phyloP scores from a whole-genome alignment of 768 basidiomycete species.

The Ramaria rubella region DNA sequence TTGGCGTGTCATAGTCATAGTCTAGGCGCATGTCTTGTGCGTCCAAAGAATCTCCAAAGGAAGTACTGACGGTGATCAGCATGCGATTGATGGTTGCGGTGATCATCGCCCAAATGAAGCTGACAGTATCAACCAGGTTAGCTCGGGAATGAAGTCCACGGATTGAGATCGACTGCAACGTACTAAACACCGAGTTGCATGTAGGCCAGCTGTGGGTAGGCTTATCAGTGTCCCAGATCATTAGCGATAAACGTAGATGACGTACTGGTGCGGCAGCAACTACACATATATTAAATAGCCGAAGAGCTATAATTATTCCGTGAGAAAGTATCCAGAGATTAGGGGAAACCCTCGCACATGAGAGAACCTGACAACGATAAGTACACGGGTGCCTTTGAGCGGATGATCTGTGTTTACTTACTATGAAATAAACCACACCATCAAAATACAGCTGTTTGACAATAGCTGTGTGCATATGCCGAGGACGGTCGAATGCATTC shows the following conservation, averaged over 20 bases:
- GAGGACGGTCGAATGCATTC: conserved; percentile 32
- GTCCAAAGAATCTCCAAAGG: not conserved
- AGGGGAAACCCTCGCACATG: not conserved
- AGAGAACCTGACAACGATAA: not conserved
- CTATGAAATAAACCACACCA: conserved; percentile 32
- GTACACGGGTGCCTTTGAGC: not conserved
- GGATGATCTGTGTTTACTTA: conserved; percentile 13
- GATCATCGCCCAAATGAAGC: conserved; percentile 31
- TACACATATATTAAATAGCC: conserved; percentile 16
- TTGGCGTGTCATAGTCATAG: too few species aligned
- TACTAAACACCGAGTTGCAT: not conserved
- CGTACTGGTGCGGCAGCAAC: conserved; percentile 1
- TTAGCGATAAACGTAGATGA: not conserved
- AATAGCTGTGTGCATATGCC: conserved; percentile 20
- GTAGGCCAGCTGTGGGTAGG: not conserved
- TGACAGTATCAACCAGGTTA: conserved; percentile 10
- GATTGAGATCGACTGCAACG: not conserved
- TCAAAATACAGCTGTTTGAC: conserved; percentile 27
- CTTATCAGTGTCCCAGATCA: not conserved
- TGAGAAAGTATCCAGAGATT: not conserved
- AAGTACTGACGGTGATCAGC: conserved; percentile 4
- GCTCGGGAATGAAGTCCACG: not conserved
- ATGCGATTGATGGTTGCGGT: conserved; percentile 27
- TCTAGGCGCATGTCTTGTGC: too few species aligned
- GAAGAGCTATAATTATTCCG: conserved; percentile 6